Evolutionary conservation across 768 basidiomycete genomes (phyloP).

Genomic region (Phanerochaete carnosa): DNA sequence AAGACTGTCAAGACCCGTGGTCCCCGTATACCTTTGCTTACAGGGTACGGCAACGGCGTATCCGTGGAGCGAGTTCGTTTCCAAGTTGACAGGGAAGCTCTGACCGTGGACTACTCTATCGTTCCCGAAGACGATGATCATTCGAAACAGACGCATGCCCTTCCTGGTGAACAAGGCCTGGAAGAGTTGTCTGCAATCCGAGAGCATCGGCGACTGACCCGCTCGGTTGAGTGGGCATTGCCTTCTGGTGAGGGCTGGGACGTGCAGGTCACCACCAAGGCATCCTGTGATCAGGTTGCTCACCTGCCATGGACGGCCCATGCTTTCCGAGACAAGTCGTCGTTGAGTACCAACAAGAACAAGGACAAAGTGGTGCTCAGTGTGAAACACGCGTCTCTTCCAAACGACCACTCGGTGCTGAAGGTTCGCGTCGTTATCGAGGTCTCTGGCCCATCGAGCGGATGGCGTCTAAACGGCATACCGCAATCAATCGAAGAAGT

Average conservation of each 20-base stretch:
- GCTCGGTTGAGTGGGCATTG: slow-evolving; percentile 79
- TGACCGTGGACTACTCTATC: slow-evolving; percentile 81
- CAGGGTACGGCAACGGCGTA: slow-evolving; percentile 79
- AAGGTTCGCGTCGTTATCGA: slow-evolving; percentile 82
- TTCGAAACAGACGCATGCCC: slow-evolving; percentile 19
- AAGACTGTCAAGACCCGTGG: slow-evolving; percentile 80
- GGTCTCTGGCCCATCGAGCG: slow-evolving; percentile 69
- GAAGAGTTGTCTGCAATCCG: slow-evolving; percentile 63
- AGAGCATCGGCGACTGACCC: slow-evolving; percentile 66
- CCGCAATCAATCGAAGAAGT: slow-evolving; percentile 62
- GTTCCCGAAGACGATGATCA: slow-evolving; percentile 69
- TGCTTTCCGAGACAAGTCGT: slow-evolving; percentile 48
- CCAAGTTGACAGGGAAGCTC: slow-evolving; percentile 77
- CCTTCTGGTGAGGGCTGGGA: slow-evolving; percentile 84
- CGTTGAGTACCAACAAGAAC: slow-evolving; percentile 45
- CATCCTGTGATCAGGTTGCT: slow-evolving; percentile 69
- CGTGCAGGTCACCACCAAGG: slow-evolving; percentile 72
- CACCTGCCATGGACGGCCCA: slow-evolving; percentile 69
- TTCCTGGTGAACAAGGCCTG: slow-evolving; percentile 37
- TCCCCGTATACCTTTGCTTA: slow-evolving; percentile 67
- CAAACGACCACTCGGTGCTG: slow-evolving; percentile 72
- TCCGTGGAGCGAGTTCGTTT: slow-evolving; percentile 83
- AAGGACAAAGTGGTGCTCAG: slow-evolving; percentile 55
- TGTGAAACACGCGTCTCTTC: slow-evolving; percentile 67
- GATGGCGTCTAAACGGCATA: slow-evolving; percentile 84